Evolutionary conservation across 768 basidiomycete species (phyloP).

Genomic region (Agrocybe chaxingu): DNA sequence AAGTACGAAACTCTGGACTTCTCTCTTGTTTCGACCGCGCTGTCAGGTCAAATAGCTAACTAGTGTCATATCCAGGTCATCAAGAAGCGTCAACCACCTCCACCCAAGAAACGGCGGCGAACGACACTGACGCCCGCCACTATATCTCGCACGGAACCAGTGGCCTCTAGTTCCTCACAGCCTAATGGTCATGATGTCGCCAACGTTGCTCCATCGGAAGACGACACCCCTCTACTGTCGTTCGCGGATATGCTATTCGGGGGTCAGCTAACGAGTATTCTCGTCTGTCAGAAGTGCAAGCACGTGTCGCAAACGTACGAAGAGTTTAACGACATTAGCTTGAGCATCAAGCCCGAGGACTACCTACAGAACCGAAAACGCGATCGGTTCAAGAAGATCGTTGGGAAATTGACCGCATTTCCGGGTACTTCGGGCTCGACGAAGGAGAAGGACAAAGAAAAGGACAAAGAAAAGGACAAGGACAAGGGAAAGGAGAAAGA

Average conservation of each 20-base stretch:
- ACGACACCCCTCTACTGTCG: conserved; percentile 55
- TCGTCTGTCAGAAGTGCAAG: conserved; percentile 94
- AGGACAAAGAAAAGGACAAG: neutral
- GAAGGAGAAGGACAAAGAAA: neutral
- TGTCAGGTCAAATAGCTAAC: too few relatives aligned
- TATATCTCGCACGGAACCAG: conserved; percentile 4
- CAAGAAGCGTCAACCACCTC: conserved; percentile 63
- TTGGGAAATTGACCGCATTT: conserved; percentile 54
- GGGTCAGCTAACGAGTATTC: conserved; percentile 83
- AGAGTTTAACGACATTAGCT: conserved; percentile 90
- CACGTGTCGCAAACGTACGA: conserved; percentile 90
- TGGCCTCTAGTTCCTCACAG: conserved; percentile 9
- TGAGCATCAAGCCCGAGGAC: conserved; percentile 84
- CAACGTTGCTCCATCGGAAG: conserved; percentile 16
- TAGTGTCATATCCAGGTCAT: conserved; percentile 53
- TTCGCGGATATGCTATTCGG: conserved; percentile 91
- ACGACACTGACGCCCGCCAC: conserved; percentile 28
- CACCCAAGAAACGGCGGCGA: conserved; percentile 39
- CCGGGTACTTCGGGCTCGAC: conserved; percentile 17
- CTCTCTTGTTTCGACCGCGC: too few relatives aligned
- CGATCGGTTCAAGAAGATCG: conserved; percentile 72
- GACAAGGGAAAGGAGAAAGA: neutral
- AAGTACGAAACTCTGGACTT: too few relatives aligned
- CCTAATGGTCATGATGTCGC: conserved; percentile 6
- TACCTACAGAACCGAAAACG: conserved; percentile 69